Percentiles rank a stretch among this genome's conserved stretches.
Evolutionary conservation across 768 basidiomycete species (phyloP).

Genomic region (Tulasnella sp.): DNA sequence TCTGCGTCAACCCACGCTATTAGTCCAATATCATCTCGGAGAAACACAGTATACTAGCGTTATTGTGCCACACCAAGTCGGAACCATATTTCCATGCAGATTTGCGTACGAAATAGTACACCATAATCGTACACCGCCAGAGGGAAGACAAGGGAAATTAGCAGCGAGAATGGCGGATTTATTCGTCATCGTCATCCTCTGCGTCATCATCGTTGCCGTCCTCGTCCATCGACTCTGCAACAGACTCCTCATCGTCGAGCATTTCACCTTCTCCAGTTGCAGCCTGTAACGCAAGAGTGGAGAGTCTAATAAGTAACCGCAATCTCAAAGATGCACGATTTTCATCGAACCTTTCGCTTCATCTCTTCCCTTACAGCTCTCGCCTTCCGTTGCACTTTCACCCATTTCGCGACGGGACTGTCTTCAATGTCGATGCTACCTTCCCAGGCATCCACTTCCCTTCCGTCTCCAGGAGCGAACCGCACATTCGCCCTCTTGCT

Average conservation of each 20-base stretch:
- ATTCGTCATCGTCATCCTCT: neutral
- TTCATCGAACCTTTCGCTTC: constrained; percentile 52
- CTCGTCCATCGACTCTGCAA: neutral
- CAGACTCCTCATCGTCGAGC: neutral
- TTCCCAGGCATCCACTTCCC: constrained; percentile 67
- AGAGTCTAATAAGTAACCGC: neutral
- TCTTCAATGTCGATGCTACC: constrained; percentile 44
- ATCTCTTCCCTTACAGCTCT: constrained; percentile 44
- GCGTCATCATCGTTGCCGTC: neutral
- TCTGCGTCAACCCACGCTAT: neutral
- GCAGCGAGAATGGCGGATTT: neutral
- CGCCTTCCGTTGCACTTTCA: constrained; percentile 69
- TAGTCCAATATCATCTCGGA: neutral
- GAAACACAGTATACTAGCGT: neutral
- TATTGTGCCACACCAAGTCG: neutral
- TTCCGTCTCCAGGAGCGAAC: constrained; percentile 63
- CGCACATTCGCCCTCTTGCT: constrained; percentile 51
- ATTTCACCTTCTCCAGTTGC: neutral
- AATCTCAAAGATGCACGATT: neutral
- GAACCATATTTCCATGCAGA: neutral
- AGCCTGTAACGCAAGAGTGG: neutral
- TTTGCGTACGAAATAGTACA: neutral
- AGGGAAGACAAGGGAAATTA: neutral
- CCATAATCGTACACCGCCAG: neutral
- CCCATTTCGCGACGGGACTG: constrained; percentile 70